Percentiles rank a stretch among this genome's conserved stretches.
Evolutionary conservation across 257 asterid genomes (phyloP).

Genomic region (Nicotiana tomentosiformis): DNA sequence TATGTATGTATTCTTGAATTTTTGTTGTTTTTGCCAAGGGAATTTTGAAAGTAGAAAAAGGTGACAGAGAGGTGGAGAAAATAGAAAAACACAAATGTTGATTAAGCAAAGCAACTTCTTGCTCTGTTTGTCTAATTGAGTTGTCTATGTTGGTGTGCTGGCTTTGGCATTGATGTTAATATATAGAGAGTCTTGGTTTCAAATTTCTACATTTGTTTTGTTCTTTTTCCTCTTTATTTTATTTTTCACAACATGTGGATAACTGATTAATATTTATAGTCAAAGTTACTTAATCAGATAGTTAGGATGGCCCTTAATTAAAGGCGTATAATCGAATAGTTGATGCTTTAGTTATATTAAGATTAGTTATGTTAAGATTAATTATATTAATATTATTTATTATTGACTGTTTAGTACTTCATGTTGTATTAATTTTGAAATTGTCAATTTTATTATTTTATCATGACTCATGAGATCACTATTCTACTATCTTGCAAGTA

Average conservation of each 20-base stretch:
- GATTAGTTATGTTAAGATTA: no score
- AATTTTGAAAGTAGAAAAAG: neutral
- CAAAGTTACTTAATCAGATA: no score
- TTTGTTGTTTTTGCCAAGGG: neutral
- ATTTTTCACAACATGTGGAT: neutral
- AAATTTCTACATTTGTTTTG: neutral
- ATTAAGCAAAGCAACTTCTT: neutral
- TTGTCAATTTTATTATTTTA: no score
- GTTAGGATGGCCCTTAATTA: no score
- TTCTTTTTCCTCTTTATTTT: neutral
- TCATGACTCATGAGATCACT: no score
- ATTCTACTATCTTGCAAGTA: no score
- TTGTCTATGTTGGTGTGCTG: constrained; percentile 8
- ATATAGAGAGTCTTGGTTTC: neutral
- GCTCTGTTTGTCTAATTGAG: constrained; percentile 4
- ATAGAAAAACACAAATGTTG: neutral
- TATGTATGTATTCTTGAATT: neutral
- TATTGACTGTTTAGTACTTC: no score
- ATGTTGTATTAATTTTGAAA: no score
- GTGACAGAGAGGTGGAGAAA: neutral
- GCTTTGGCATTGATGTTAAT: neutral
- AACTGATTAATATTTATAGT: neutral
- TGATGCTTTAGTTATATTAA: no score
- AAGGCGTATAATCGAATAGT: no score
- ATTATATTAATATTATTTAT: no score